Evolutionary conservation across 169 alveolate genomes (phyloP), one percentile per base, ranked within the genome.

Genomic region (Cytauxzoon felis): DNA sequence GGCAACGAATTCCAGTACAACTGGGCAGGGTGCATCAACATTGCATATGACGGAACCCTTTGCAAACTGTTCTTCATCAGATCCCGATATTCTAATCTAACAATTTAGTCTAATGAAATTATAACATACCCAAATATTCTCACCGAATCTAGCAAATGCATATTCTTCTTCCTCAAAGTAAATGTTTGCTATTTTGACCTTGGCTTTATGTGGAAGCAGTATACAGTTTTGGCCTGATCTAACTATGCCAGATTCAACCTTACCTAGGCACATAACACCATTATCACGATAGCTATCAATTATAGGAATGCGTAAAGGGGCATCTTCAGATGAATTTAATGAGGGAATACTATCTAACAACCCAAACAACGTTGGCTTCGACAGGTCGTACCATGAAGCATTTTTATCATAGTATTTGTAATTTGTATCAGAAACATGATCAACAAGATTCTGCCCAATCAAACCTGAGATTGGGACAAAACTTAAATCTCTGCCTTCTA

Each of bases 391-490:
- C 92, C 93, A 86, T 26, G 84, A 67, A 8, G 90, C 92, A 27
- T 83, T 72, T 19, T 68, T 49, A 19, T 59, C 61, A 51, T 85
- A 29, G 23, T 67, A 41, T 30, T 71, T 78, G 29, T 82, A 68
- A 13, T 58, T 52, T 24, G 72, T 58, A 59, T 82, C 87, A 0
- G 89, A 78, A 18, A 84, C 91, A 56, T 84, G 91, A 52, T 87
- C 92, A 63, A 86, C 80, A 42, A 98, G 83, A 83, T 97, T 96
- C 70, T 94, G 97, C 2, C 99, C 99, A 21, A 81, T 84, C 52
- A 97, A 93, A 3, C 99, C 99, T 4, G 98, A 92, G 24, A 96
- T 91, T 24, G 99, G 99, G 13, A 97, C 92, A 85, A 93, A 96
- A 61, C 80, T 73, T 19, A 95, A 78, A 80, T 95, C 97, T 63